Evolutionary conservation across 257 asterid species (phyloP).

Genomic region (Solanum chiquidenum): DNA sequence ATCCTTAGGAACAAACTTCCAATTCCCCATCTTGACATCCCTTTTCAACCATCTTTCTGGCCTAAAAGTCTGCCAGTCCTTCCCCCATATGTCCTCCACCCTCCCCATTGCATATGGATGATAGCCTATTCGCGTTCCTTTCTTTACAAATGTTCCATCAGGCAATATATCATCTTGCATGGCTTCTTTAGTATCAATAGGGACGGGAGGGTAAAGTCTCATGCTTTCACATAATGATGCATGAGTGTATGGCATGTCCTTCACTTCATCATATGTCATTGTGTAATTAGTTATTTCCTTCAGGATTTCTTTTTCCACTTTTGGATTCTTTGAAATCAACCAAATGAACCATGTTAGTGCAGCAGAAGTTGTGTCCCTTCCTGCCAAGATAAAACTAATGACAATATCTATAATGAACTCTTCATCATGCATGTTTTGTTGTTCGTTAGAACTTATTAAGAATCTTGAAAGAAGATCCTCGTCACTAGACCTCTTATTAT

Average conservation of each 20-base stretch:
- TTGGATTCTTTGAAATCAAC: not conserved
- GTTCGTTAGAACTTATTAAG: not conserved
- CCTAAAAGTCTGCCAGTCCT: not conserved
- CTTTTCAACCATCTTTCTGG: conserved; percentile 5
- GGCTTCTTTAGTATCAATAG: not conserved
- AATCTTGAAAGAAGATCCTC: conserved; percentile 6
- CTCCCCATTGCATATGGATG: conserved; percentile 15
- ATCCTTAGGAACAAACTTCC: not conserved
- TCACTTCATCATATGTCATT: not conserved
- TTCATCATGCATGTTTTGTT: not conserved
- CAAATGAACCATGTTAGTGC: conserved; percentile 12
- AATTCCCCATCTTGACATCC: not conserved
- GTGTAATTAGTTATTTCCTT: not conserved
- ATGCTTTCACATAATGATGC: conserved; percentile 9
- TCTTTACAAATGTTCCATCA: not conserved
- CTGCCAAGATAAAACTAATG: not conserved
- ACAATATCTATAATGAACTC: conserved; percentile 1
- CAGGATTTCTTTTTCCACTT: conserved; percentile 3
- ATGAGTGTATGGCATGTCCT: conserved; percentile 1
- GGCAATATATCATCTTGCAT: conserved; percentile 2
- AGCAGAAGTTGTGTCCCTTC: conserved; percentile 8
- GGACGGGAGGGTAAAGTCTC: conserved; percentile 9
- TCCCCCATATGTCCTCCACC: conserved; percentile 3
- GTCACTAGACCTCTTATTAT: not conserved
- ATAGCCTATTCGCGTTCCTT: not conserved